These are phyloP conservation scores for Petunia secreta DNA, from an alignment of 257 asterid species.

Conservation along the genomic window DNA sequence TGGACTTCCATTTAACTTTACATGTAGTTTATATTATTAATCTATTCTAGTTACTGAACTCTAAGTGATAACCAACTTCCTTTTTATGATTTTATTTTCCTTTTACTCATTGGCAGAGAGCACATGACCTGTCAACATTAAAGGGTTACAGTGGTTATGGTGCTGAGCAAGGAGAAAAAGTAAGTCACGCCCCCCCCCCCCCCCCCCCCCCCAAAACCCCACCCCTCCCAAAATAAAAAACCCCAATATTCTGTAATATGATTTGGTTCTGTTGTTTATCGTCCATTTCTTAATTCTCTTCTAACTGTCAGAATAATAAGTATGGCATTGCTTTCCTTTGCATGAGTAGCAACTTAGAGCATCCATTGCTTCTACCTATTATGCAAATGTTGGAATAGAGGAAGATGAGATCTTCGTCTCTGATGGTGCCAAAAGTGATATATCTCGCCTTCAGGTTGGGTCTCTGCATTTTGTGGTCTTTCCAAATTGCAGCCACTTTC, in stretches of 20 bases:
- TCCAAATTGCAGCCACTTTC: not conserved
- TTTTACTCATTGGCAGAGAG: slow-evolving; percentile 54
- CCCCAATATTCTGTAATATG: not conserved
- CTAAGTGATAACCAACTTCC: not conserved
- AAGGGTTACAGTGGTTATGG: slow-evolving; percentile 95
- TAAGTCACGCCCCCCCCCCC: slow-evolving; percentile 26
- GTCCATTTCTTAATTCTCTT: slow-evolving; percentile 25
- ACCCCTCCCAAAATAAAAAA: too few species aligned
- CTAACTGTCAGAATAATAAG: not conserved
- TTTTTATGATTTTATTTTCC: slow-evolving; percentile 25
- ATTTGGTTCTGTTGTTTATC: not conserved
- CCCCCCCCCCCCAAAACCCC: not conserved
- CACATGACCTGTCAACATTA: slow-evolving; percentile 70
- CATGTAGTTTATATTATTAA: not conserved
- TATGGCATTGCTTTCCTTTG: not conserved
- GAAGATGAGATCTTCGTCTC: slow-evolving; percentile 94
- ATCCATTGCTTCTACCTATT: slow-evolving; percentile 84
- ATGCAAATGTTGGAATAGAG: slow-evolving; percentile 81
- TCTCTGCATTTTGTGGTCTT: not conserved
- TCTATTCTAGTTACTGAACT: slow-evolving; percentile 19
- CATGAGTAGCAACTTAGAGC: slow-evolving; percentile 74
- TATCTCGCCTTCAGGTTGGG: slow-evolving; percentile 91
- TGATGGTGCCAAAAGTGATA: slow-evolving; percentile 99
- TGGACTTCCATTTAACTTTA: not conserved
- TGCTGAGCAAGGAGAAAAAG: slow-evolving; percentile 98